phyloP scores from a whole-genome alignment of 1,284 basidiomycete genomes.

The Boletus holoroseus region DNA sequence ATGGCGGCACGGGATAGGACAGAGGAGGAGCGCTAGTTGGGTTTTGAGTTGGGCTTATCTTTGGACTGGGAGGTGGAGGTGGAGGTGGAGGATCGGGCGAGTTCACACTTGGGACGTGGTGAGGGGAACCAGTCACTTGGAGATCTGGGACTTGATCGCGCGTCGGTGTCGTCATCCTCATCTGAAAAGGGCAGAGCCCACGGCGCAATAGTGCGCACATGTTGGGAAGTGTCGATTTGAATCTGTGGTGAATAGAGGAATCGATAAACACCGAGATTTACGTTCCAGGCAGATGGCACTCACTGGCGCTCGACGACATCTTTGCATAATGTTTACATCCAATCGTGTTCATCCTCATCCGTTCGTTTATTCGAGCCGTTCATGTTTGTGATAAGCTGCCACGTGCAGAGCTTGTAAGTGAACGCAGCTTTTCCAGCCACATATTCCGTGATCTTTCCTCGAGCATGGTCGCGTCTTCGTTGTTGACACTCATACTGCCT shows the following conservation, averaged over 20 bases:
- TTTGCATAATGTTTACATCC: constrained; percentile 67
- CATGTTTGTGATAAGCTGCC: constrained; percentile 56
- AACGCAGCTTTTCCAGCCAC: constrained; percentile 61
- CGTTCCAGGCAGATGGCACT: constrained; percentile 21
- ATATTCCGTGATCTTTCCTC: constrained; percentile 48
- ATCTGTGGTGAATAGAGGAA: constrained; percentile 38
- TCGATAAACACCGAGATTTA: not conserved
- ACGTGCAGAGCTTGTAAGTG: constrained; percentile 71
- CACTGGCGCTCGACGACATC: constrained; percentile 60
- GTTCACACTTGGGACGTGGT: constrained; percentile 15
- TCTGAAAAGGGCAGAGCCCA: constrained; percentile 63
- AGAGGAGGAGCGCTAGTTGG: constrained; percentile 20
- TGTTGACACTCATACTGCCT: constrained; percentile 17
- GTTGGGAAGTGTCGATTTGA: constrained; percentile 49
- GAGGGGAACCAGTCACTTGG: constrained; percentile 5
- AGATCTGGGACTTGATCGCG: constrained; percentile 18
- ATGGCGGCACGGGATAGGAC: constrained; percentile 11
- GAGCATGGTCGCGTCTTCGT: constrained; percentile 31
- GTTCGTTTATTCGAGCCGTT: constrained; percentile 21
- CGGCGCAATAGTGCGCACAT: constrained; percentile 54
- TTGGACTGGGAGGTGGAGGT: constrained; percentile 16
- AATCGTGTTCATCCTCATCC: constrained; percentile 47
- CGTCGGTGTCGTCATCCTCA: constrained; percentile 26
- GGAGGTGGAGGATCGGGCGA: constrained; percentile 15
- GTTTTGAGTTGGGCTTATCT: constrained; percentile 5